Percentiles rank a stretch among this genome's conserved stretches.
These are phyloP conservation scores for Axilococcus clingmanii DNA, from an alignment of 139 green algal genomes.

Conservation along the genomic window DNA sequence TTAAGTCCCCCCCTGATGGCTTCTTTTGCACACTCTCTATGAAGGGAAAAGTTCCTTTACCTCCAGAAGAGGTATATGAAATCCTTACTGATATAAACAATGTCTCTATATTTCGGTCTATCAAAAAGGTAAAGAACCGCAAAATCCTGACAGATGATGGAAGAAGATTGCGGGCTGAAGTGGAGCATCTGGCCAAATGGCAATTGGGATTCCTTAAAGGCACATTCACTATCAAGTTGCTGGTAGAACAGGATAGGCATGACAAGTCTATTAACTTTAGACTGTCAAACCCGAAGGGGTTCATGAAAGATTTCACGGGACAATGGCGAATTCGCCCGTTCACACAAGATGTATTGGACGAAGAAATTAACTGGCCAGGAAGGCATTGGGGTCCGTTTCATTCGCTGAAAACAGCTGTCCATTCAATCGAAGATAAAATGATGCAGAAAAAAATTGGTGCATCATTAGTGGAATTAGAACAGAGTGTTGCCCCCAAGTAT, in stretches of 20 bases:
- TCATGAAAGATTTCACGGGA: conserved; percentile 9
- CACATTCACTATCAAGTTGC: conserved; percentile 16
- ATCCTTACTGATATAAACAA: conserved; percentile 43
- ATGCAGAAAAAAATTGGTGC: not conserved
- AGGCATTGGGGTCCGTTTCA: conserved; percentile 4
- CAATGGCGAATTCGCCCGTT: conserved; percentile 4
- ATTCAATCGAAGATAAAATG: conserved; percentile 3
- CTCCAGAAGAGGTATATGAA: conserved; percentile 38
- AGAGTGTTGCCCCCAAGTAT: conserved; percentile 34
- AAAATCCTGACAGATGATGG: conserved; percentile 40
- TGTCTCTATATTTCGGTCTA: conserved; percentile 32
- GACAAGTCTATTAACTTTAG: conserved; percentile 9
- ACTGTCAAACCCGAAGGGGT: conserved; percentile 3
- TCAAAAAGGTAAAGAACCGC: conserved; percentile 45
- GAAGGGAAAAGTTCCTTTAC: conserved; percentile 25
- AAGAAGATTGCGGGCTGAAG: conserved; percentile 27
- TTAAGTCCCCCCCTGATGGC: conserved; percentile 15
- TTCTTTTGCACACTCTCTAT: conserved; percentile 7
- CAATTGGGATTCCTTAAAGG: conserved; percentile 32
- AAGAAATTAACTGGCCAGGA: conserved; percentile 4
- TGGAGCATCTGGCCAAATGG: conserved; percentile 44
- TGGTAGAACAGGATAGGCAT: conserved; percentile 29
- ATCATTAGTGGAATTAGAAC: conserved; percentile 44
- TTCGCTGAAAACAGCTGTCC: conserved; percentile 3
- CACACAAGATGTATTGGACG: conserved; percentile 1